Percentiles rank a stretch among this genome's conserved stretches.
Conservation (phyloP, 352 stramenopile genomes). For the Pythium apleroticum region DNA sequence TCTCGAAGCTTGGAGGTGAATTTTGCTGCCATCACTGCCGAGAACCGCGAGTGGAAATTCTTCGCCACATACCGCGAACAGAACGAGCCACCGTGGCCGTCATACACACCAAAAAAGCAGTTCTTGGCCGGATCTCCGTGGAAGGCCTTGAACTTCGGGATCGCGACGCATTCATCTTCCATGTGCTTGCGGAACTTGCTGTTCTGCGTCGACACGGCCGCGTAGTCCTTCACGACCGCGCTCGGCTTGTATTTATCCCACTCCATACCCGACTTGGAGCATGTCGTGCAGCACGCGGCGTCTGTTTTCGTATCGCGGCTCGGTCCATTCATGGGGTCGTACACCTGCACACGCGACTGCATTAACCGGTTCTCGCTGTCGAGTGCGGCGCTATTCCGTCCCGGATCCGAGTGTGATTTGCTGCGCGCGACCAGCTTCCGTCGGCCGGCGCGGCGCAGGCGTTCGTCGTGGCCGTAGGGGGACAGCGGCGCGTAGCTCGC, state of each 20-base stretch:
- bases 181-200: constrained; percentile 77
- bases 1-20: constrained; percentile 38
- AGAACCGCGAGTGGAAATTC: constrained; percentile 62
- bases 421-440: constrained; percentile 15
- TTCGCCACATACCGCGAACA: constrained; percentile 77
- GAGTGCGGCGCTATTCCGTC: constrained; percentile 2
- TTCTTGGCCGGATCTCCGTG: constrained; percentile 55
- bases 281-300: constrained; percentile 18
- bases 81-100: constrained; percentile 79
- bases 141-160: constrained; percentile 65
- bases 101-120: constrained; percentile 84
- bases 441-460: constrained; percentile 12
- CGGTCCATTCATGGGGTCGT: background rate
- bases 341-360: constrained; percentile 11
- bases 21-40: constrained; percentile 42
- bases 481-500: constrained; percentile 15
- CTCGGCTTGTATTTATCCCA: constrained; percentile 41
- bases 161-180: constrained; percentile 83
- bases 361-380: constrained; percentile 6
- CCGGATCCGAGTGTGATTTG: constrained; percentile 23
- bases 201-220: constrained; percentile 78
- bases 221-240: constrained; percentile 62
- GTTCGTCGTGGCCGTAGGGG: constrained; percentile 14
- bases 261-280: constrained; percentile 20
- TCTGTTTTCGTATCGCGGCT: background rate